A percentile compares a stretch with the other conserved stretches of the same genome.
Conservation (phyloP, 768 basidiomycete genomes). For the Termitomyces sp. region DNA sequence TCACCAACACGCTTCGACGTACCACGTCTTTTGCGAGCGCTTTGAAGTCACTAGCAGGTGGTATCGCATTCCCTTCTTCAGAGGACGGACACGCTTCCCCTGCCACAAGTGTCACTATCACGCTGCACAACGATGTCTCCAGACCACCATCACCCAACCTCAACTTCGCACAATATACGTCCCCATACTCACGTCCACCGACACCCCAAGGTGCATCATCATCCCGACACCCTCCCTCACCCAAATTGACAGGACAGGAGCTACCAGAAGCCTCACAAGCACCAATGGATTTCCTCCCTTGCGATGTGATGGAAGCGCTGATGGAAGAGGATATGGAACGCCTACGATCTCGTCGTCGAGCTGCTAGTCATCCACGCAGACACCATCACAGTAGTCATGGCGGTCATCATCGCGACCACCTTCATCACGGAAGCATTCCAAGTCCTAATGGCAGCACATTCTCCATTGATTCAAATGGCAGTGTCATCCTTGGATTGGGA, state of each 20-base stretch:
- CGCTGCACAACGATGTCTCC: conserved; percentile 39
- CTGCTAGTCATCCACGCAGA: conserved; percentile 35
- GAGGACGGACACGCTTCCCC: conserved; percentile 47
- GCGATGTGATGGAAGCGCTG: conserved; percentile 81
- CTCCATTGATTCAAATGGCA: conserved; percentile 66
- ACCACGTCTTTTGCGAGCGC: conserved; percentile 81
- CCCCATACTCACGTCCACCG: conserved; percentile 62
- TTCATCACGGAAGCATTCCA: conserved; percentile 39
- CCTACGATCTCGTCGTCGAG: conserved; percentile 60
- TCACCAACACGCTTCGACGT: conserved; percentile 64
- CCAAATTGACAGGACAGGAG: conserved; percentile 21
- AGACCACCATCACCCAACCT: conserved; percentile 76
- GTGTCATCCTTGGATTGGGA: conserved; percentile 70
- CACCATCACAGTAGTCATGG: conserved; percentile 23
- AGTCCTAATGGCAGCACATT: conserved; percentile 77
- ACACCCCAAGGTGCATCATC: conserved; percentile 28
- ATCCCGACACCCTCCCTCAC: conserved; percentile 19
- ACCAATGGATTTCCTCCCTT: conserved; percentile 57
- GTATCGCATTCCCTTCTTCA: conserved; percentile 61
- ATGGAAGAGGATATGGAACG: conserved; percentile 96
- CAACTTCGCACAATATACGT: conserved; percentile 70
- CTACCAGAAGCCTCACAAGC: conserved; percentile 25
- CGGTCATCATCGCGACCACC: conserved; percentile 7
- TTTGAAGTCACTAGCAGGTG: conserved; percentile 62
- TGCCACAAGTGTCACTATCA: conserved; percentile 16